Base-by-base conservation (phyloP, 345 rosid species). In the Populus euphratica region DNA sequence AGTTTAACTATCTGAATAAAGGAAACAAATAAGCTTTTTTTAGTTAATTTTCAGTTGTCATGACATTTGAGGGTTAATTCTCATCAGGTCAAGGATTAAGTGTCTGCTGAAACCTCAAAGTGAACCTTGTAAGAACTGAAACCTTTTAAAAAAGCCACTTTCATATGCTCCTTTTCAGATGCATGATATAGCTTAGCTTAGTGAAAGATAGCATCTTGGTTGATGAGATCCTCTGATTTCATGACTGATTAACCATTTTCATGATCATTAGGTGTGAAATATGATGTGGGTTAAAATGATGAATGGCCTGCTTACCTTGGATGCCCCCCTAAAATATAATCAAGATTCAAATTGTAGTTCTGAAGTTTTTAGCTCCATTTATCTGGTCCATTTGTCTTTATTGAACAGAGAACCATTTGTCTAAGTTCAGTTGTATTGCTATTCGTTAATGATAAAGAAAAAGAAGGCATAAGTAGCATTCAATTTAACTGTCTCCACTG, bases 1-100 rank as follows among this genome's bases (percentile, higher is more conserved):
- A 90, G 96, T 87, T 67, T 47, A 79, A 52, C 76, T 79, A 25
- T 78, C 76, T 77, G 50, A 21, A 23, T 27, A 47, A 17, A 23
- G 33, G 35, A 70, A 21, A 54, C 31, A 27, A 69, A 17, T 49
- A 70, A 33, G 11, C 23, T 27, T 74, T 27, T 3, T 33, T 9
- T 10, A 2, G 6, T 31, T 73, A 14, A n/a, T 31, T 6, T 13
- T 59, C 39, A 12, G 25, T 27, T 69, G 56, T 77, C 7, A 20
- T 74, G 73, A 70, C 50, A 50, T 68, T 47, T 39, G 76, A 59
- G 33, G 59, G 18, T 23, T 73, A 36, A 67, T 68, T 49, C 76
- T 64, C 63, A 56, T 56, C 38, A 29, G 35, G 70, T 38, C 12
- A 18, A 66, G 23, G 23, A 47, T 1, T 50, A 41, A 31, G 76